Conservation (phyloP, 78 protist species). For the Kipferlia bialata region DNA sequence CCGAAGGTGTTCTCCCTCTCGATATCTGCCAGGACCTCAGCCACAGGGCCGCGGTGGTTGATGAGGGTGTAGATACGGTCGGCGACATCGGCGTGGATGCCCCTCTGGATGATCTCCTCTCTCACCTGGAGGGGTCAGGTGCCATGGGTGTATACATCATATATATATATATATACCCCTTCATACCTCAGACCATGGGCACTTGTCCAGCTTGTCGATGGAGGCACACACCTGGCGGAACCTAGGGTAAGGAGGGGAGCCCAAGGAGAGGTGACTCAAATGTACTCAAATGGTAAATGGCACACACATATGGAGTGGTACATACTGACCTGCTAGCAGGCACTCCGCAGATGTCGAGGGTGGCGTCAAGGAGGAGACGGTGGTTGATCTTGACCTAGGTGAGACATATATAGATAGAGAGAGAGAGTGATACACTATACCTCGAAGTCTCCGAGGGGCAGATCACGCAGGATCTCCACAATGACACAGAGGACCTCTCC, state of each 20-base stretch:
- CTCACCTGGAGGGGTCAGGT: conserved; percentile 53
- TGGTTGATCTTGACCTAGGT: conserved; percentile 45
- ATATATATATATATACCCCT: too few relatives aligned
- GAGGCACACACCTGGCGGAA: conserved; percentile 68
- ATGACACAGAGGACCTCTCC: conserved; percentile 59
- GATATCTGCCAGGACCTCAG: neutral
- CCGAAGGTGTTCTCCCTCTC: conserved; percentile 20
- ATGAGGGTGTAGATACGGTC: conserved; percentile 31
- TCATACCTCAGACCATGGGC: neutral
- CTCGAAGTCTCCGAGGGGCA: conserved; percentile 45
- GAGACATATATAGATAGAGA: too few relatives aligned
- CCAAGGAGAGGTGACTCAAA: too few relatives aligned
- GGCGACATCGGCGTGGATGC: conserved; percentile 46
- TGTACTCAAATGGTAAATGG: too few relatives aligned
- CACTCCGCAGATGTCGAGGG: conserved; percentile 71
- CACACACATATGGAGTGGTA: too few relatives aligned
- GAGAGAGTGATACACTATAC: neutral
- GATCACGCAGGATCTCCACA: conserved; percentile 39
- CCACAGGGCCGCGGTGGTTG: neutral
- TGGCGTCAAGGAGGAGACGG: conserved; percentile 63
- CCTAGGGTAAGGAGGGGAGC: too few relatives aligned
- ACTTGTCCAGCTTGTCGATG: conserved; percentile 84
- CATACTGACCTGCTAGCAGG: too few relatives aligned
- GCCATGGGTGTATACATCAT: conserved; percentile 66
- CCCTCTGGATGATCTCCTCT: conserved; percentile 68